Conservation (phyloP, 768 basidiomycete genomes). For the Amanita subjunquillea region DNA sequence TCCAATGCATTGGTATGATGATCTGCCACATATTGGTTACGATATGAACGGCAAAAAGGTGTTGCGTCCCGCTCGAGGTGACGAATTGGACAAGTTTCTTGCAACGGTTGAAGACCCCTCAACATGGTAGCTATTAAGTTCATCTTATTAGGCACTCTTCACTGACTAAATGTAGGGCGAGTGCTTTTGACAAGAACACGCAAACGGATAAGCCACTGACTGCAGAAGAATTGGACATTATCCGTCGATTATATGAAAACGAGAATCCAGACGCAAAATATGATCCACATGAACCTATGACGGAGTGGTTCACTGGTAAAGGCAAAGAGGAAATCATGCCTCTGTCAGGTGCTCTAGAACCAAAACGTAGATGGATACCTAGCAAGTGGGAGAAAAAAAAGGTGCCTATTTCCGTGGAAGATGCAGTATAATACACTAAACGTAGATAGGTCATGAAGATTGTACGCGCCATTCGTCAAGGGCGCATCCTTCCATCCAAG, state of each 20-base stretch:
- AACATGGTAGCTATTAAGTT: slow-evolving; percentile 54
- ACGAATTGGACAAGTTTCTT: slow-evolving; percentile 96
- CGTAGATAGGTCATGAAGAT: slow-evolving; percentile 89
- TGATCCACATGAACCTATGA: slow-evolving; percentile 87
- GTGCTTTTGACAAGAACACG: slow-evolving; percentile 82
- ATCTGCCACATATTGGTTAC: slow-evolving; percentile 98
- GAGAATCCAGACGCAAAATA: slow-evolving; percentile 89
- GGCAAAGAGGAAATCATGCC: slow-evolving; percentile 96
- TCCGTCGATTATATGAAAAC: slow-evolving; percentile 77
- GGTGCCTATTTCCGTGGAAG: slow-evolving; percentile 29
- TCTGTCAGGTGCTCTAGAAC: slow-evolving; percentile 82
- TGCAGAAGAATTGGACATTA: slow-evolving; percentile 89
- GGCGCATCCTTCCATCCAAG: slow-evolving; percentile 85
- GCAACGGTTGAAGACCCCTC: slow-evolving; percentile 86
- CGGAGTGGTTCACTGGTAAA: slow-evolving; percentile 96
- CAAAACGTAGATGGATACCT: slow-evolving; percentile 92
- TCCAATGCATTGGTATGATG: slow-evolving; percentile 99
- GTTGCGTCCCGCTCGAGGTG: slow-evolving; percentile 87
- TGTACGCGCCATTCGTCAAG: slow-evolving; percentile 94
- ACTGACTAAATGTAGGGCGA: slow-evolving; percentile 47
- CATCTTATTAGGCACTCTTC: not conserved
- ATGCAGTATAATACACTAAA: not conserved
- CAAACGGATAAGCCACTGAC: slow-evolving; percentile 83
- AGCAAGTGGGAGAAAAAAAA: slow-evolving; percentile 99
- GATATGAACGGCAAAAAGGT: slow-evolving; percentile 91